Evolutionary conservation across 2,329 filamentous ascomycete species (phyloP), one percentile per base, ranked within the genome.

Genomic region (Clarireedia hainanense): DNA sequence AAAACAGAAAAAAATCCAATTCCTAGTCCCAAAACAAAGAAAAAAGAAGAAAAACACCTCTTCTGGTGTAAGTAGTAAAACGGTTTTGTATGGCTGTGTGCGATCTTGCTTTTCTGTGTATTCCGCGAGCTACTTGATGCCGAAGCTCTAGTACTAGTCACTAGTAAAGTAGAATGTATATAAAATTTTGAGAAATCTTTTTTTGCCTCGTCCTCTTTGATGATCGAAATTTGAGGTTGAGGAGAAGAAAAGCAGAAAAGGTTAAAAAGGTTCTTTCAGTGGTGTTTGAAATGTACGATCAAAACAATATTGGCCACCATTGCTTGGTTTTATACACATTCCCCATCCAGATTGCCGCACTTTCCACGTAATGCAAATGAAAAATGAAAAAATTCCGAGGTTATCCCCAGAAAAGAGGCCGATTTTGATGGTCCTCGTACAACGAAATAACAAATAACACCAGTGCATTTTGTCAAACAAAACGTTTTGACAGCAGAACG

Each of bases 401-500:
- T 6, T 40, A 15, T 40, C 17, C 17, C 17, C 37, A 40, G 37
- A 40, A 40, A 40, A 43, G 17, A 17, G 17, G 39, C 34, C 45
- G 30, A 53, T 34, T 53, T 46, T 20, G 12, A 47, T 39, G 30
- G 37, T 47, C 51, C 43, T 47, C 24, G 47, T 53, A 30, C 51
- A 34, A 54, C 24, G 43, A 40, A 57, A 65, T 65, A 60, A 48
- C 62, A 66, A 48, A 64, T 64, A 66, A 67, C 61, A 68, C 65
- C 65, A 55, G 60, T 62, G 59, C 60, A 53, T 60, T 60, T 53
- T 60, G 59, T 52, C 47, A 50, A 20, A 43, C 39, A 56, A 59
- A 58, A 56, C 45, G 24, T 50, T 54, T 55, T 59, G 47, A 56
- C 55, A 61, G 56, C 46, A 62, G 48, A 66, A 65, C 63, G 62